phyloP scores from a whole-genome alignment of 495 filamentous ascomycete species.

The Lophium mytilinum region DNA sequence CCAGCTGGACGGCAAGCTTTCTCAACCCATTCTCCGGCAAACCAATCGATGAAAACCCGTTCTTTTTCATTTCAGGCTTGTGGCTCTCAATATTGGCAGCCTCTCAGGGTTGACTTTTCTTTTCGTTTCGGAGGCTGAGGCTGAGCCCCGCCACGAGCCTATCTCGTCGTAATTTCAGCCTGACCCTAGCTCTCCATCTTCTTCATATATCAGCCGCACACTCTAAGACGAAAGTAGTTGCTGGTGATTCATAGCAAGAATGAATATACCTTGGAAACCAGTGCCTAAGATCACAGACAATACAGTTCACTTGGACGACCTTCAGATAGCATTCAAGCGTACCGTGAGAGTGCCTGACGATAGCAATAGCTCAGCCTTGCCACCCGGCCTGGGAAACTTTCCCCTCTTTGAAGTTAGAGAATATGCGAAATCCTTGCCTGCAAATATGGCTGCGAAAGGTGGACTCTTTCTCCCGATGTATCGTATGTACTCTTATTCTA shows the following conservation, averaged over 20 bases:
- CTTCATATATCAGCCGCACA: no score
- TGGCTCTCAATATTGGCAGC: no score
- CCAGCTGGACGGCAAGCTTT: no score
- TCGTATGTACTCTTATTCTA: not conserved
- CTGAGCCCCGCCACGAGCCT: no score
- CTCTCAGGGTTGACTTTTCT: no score
- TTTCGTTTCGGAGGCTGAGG: no score
- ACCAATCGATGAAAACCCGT: no score
- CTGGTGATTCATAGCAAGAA: not conserved
- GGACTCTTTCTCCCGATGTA: slow-evolving; percentile 16
- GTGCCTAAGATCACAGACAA: not conserved
- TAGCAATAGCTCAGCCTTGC: not conserved
- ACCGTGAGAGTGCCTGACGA: slow-evolving; percentile 15
- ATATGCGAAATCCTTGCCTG: slow-evolving; percentile 2
- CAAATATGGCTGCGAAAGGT: slow-evolving; percentile 10
- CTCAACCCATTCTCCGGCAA: no score
- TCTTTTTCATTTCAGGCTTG: no score
- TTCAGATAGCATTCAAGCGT: slow-evolving; percentile 12
- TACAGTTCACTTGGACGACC: slow-evolving; percentile 1
- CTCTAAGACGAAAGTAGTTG: no score
- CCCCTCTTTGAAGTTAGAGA: slow-evolving; percentile 7
- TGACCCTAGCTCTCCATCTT: no score
- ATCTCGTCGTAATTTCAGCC: no score
- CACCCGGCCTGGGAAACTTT: slow-evolving; percentile 6
- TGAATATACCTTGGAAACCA: not conserved